Evolutionary conservation across 2,329 filamentous ascomycete genomes (phyloP).

Genomic region (Ustilaginoidea virens): DNA sequence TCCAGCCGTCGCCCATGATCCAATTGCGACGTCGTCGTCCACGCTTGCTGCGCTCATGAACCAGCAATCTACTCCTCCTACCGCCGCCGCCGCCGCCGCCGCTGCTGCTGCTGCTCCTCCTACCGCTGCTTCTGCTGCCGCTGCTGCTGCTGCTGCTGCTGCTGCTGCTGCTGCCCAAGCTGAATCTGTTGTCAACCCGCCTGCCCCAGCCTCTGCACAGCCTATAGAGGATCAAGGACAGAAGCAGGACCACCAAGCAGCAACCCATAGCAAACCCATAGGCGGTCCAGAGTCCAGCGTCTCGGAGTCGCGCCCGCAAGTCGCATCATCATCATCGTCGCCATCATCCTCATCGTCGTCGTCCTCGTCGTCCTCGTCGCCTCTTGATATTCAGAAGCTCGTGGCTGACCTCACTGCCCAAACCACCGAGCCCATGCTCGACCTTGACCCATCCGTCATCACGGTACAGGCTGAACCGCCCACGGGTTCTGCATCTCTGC

Average conservation of each 20-base stretch:
- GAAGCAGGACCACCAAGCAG: constrained; percentile 6
- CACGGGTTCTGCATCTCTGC: constrained; percentile 14
- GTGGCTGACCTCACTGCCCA: constrained; percentile 25
- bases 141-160: not conserved
- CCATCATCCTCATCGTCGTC: constrained; percentile 15
- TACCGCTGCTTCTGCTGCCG: not conserved
- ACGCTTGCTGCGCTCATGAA: constrained; percentile 9
- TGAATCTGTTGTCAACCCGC: no score
- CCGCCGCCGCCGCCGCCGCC: not conserved
- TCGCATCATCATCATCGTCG: constrained; percentile 14
- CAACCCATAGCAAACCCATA: constrained; percentile 10
- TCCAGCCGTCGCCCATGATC: constrained; percentile 17
- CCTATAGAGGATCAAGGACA: constrained; percentile 10
- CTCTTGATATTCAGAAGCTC: constrained; percentile 23
- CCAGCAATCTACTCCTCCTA: constrained; percentile 6
- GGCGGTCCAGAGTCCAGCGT: constrained; percentile 14
- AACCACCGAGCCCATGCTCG: constrained; percentile 15
- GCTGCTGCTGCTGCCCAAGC: not conserved
- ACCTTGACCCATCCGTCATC: constrained; percentile 13
- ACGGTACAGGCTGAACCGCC: constrained; percentile 12
- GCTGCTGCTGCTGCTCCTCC: not conserved
- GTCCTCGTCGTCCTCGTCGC: constrained; percentile 15
- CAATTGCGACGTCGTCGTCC: constrained; percentile 10
- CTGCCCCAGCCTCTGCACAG: constrained; percentile 10
- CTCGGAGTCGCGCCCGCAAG: constrained; percentile 15